Conservation (phyloP, 257 asterid species). For the Solanum lycopersicoides region DNA sequence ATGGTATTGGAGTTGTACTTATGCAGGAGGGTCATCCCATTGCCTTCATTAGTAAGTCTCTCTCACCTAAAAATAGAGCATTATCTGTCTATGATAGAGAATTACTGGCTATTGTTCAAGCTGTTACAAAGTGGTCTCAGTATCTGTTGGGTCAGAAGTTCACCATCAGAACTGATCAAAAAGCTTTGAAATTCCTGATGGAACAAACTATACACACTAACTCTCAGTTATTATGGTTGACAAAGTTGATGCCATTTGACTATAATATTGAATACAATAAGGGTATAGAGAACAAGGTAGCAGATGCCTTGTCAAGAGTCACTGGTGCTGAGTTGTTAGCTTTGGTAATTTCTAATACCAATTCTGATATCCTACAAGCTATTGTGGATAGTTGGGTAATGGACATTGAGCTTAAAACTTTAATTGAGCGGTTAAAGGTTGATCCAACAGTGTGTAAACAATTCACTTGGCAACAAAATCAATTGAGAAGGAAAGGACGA, state of each 20-base stretch:
- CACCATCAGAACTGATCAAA: background rate
- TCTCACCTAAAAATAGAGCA: background rate
- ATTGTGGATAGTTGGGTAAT: background rate
- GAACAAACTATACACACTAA: background rate
- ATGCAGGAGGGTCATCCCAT: background rate
- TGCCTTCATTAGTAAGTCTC: background rate
- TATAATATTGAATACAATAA: too few relatives aligned
- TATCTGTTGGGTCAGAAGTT: background rate
- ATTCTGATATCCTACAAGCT: background rate
- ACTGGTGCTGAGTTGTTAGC: background rate
- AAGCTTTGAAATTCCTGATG: background rate
- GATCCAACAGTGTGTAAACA: background rate
- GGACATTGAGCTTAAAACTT: background rate
- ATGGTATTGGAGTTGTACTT: background rate
- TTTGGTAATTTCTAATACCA: background rate
- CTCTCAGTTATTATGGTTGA: background rate
- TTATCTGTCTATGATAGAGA: background rate
- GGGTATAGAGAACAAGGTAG: background rate
- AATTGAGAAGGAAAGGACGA: background rate
- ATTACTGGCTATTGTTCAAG: background rate
- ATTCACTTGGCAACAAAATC: background rate
- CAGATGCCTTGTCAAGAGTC: background rate
- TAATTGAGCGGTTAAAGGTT: background rate
- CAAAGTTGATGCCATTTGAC: background rate
- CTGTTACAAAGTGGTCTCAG: background rate